Evolutionary conservation across 1,139 yeast genomes (phyloP), one percentile per base, ranked within the genome.

Genomic region (Protomyces pachydermus): DNA sequence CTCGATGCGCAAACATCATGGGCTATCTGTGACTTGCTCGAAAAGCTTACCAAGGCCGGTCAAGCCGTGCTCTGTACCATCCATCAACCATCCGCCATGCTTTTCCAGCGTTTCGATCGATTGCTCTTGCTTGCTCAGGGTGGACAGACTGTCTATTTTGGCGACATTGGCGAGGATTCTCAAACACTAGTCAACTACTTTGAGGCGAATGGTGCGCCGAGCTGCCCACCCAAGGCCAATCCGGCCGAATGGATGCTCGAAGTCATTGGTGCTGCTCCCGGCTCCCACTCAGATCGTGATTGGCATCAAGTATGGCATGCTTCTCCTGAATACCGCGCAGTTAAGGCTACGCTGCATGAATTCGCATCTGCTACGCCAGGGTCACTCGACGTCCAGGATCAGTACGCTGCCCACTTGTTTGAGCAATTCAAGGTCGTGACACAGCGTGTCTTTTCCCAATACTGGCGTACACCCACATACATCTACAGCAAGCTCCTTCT

Each of bases 161-260:
- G 88, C 67, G 86, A 84, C 68, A 82, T 84, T 71, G 88, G 88
- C 67, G 73, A 76, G 65, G 78, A 79, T 69, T 83, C 87, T 65
- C 60, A 71, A 12, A 77, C 82, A 2, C 74, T 85, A 71, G 75
- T 82, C 61, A 71, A 75, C 52, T 85, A 85, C 71, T 85, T 85
- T 69, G 87, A 84, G 72, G 78, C 79, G 69, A 77, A 84, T 68
- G 80, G 82, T 58, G 83, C 82, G n/a, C 73, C 76, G 64, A 10
- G 23, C n/a, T 82, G 84, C 75, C 79, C 77, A 50, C 73, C 72
- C 8, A 72, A 75, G 46, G 87, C 82, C 69, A 84, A 84, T 68
- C 88, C 88, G 50, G 88, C 88, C 42, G 88, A 84, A 73, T 84
- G 83, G 72, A 84, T 84, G 70, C 75, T 84, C 70, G 83, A 84